Percentiles rank a stretch among this genome's conserved stretches.
Conservation (phyloP, 768 basidiomycete genomes). For the Kwoniella shandongensis region DNA sequence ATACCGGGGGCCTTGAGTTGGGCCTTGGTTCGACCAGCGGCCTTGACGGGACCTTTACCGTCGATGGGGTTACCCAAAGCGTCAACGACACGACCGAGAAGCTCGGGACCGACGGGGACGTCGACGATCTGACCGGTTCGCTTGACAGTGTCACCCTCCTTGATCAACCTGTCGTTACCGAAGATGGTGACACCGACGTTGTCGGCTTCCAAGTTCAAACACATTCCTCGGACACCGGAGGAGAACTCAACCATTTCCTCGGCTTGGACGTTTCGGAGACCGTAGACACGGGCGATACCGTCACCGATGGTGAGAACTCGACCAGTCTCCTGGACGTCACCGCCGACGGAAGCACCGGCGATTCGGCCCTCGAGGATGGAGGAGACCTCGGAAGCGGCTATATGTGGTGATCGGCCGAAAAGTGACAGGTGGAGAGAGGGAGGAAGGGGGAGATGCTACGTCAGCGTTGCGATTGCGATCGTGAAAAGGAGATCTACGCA, state of each 20-base stretch:
- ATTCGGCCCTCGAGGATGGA: slow-evolving; percentile 99
- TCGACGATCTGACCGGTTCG: slow-evolving; percentile 99
- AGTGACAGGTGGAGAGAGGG: not conserved
- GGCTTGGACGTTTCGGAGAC: slow-evolving; percentile 95
- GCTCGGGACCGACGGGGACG: slow-evolving; percentile 94
- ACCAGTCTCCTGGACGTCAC: slow-evolving; percentile 98
- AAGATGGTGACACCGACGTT: slow-evolving; percentile 99
- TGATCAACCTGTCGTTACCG: slow-evolving; percentile 79
- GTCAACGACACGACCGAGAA: slow-evolving; percentile 98
- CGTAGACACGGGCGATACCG: slow-evolving; percentile 90
- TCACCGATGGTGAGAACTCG: slow-evolving; percentile 99
- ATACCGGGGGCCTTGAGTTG: slow-evolving; percentile 99
- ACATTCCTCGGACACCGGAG: slow-evolving; percentile 99
- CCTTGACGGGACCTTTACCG: slow-evolving; percentile 95
- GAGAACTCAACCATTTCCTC: slow-evolving; percentile 99
- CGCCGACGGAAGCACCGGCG: slow-evolving; percentile 82
- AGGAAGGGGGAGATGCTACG: not conserved
- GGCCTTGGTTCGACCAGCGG: slow-evolving; percentile 91
- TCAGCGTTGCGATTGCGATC: slow-evolving; percentile 10
- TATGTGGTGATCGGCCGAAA: slow-evolving; percentile 12
- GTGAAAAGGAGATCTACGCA: slow-evolving; percentile 56
- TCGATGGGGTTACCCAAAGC: slow-evolving; percentile 99
- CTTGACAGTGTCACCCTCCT: slow-evolving; percentile 99
- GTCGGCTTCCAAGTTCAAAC: slow-evolving; percentile 99
- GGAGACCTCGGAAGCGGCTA: slow-evolving; percentile 98